Conservation (phyloP, 164 flowering plant genomes). For the Stephania yunnanensis region DNA sequence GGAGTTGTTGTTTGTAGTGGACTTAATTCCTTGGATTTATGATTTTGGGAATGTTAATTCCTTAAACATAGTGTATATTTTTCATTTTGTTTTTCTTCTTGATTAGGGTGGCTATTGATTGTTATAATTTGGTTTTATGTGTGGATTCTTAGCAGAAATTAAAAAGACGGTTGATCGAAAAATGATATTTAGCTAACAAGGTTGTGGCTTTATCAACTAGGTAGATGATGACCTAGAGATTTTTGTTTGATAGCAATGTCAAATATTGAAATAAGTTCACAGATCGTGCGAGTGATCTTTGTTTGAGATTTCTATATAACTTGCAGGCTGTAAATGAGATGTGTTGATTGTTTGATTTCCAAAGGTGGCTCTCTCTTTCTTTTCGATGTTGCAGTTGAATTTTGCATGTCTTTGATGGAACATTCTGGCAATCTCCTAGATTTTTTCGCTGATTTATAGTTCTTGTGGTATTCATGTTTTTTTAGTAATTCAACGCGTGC, state of each 20-base stretch:
- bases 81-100: background rate
- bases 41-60: background rate
- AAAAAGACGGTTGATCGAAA: no score
- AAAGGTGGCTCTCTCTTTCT: background rate
- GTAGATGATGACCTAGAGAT: background rate
- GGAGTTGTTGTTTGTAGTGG: background rate
- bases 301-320: background rate
- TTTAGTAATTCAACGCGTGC: background rate
- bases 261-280: background rate
- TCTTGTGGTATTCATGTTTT: background rate
- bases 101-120: background rate
- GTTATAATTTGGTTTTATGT: background rate
- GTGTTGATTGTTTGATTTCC: background rate
- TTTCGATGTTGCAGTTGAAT: background rate
- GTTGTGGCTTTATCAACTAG: background rate
- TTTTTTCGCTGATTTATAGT: background rate
- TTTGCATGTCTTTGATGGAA: background rate
- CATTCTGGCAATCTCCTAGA: background rate
- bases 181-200: background rate
- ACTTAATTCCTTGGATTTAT: background rate
- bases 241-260: background rate
- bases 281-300: background rate
- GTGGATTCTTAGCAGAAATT: background rate
- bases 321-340: background rate
- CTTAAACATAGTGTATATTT: background rate